phyloP scores from a whole-genome alignment of 768 basidiomycete species.

The Podaxis sp. region DNA sequence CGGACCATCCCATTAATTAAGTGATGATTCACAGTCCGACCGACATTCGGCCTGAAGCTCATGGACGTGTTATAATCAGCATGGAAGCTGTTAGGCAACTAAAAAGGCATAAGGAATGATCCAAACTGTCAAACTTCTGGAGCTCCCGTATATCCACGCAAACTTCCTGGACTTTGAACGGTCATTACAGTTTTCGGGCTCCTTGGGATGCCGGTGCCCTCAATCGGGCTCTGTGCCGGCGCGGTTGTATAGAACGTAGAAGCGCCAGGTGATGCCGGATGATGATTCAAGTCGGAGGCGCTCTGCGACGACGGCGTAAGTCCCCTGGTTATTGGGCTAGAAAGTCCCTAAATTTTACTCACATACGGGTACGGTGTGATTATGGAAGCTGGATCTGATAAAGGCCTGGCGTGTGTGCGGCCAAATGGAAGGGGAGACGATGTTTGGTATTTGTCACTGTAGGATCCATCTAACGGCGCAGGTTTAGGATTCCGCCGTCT shows the following conservation, averaged over 20 bases:
- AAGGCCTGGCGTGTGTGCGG: conserved; percentile 3
- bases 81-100: not conserved
- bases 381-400: conserved; percentile 9
- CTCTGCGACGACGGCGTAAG: conserved; percentile 14
- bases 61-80: too few relatives aligned
- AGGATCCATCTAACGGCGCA: not conserved
- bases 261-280: conserved; percentile 25
- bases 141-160: conserved; percentile 30
- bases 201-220: conserved; percentile 25
- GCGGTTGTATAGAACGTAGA: conserved; percentile 31
- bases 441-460: not conserved
- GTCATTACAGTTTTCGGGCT: not conserved
- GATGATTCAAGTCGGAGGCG: conserved; percentile 23
- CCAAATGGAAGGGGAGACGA: not conserved
- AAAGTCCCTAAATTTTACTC: not conserved
- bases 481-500: conserved; percentile 17
- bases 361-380: conserved; percentile 12
- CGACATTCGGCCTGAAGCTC: too few relatives aligned
- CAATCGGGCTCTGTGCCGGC: conserved; percentile 30
- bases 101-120: not conserved
- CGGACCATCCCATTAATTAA: too few relatives aligned
- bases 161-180: not conserved
- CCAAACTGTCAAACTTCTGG: conserved; percentile 29
- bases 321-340: not conserved
- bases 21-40: too few relatives aligned